These are phyloP conservation scores for Teunomyces kruisii DNA, from an alignment of 805 yeast species.

Conservation along the genomic window DNA sequence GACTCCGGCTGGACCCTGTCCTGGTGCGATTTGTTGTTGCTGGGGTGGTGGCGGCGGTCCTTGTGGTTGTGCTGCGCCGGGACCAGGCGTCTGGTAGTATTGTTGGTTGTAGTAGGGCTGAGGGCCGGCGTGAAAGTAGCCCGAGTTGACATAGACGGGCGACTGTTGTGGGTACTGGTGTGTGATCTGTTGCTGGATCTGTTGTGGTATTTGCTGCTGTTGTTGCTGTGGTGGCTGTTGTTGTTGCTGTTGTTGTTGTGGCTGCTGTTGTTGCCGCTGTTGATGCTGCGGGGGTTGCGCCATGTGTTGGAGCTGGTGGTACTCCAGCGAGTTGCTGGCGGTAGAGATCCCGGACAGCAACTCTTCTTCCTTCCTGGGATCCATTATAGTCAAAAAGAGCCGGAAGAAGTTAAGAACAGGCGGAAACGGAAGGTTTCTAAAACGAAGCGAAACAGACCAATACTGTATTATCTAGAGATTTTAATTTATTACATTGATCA, in stretches of 20 bases:
- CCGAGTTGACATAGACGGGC: neutral
- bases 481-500: too few species aligned
- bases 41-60: neutral
- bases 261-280: constrained; percentile 6
- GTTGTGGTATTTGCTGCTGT: neutral
- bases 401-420: too few species aligned
- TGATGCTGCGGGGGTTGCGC: constrained; percentile 7
- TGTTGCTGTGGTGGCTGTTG: constrained; percentile 5
- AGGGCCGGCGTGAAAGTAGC: constrained; percentile 1
- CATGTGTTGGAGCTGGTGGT: neutral
- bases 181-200: neutral
- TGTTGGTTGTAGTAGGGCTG: neutral
- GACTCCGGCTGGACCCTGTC: neutral
- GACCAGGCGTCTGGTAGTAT: constrained; percentile 1
- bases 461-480: too few species aligned
- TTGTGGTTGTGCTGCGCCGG: neutral
- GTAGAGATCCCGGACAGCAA: neutral
- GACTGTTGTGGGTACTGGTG: constrained; percentile 2
- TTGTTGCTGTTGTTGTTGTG: constrained; percentile 3
- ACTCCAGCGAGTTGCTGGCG: neutral
- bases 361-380: neutral
- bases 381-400: neutral
- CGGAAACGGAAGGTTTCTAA: neutral
- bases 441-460: neutral
- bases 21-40: neutral